Conservation (phyloP, 352 stramenopile species). For the Blastocystis sp. region DNA sequence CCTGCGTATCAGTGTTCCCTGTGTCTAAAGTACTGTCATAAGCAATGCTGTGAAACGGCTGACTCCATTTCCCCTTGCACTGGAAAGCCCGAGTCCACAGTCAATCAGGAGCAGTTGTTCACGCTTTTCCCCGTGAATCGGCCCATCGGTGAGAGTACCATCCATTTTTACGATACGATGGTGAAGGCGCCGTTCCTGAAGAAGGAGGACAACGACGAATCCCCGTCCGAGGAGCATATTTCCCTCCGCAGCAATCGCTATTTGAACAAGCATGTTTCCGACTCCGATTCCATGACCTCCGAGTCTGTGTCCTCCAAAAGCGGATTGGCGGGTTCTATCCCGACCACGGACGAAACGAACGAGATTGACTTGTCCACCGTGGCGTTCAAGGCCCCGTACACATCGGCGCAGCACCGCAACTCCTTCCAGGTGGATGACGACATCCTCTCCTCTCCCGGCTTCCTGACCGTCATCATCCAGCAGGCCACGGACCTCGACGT, state of each 20-base stretch:
- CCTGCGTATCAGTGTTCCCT: slow-evolving; percentile 34
- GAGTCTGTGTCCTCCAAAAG: not conserved
- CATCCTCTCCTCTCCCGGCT: slow-evolving; percentile 5
- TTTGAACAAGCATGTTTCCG: not conserved
- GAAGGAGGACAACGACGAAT: not conserved
- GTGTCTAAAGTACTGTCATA: slow-evolving; percentile 51
- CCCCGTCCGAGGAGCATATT: not conserved
- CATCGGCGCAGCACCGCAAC: not conserved
- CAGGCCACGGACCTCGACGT: not conserved
- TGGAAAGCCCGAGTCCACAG: slow-evolving; percentile 1
- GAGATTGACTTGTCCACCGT: not conserved
- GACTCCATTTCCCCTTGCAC: slow-evolving; percentile 32
- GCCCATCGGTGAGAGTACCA: not conserved
- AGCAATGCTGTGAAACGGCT: slow-evolving; percentile 31
- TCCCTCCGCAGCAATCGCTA: not conserved
- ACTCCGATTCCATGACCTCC: not conserved
- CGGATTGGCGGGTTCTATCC: not conserved
- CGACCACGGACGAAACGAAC: not conserved
- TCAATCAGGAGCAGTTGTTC: slow-evolving; percentile 32
- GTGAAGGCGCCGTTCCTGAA: slow-evolving; percentile 40
- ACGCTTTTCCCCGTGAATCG: slow-evolving; percentile 28
- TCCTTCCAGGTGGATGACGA: not conserved
- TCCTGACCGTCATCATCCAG: slow-evolving; percentile 36
- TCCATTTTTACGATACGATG: slow-evolving; percentile 4
- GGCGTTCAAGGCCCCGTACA: not conserved